These are phyloP conservation scores for Pyrenophora seminiperda DNA, from an alignment of 2,329 filamentous ascomycete genomes.

Conservation along the genomic window DNA sequence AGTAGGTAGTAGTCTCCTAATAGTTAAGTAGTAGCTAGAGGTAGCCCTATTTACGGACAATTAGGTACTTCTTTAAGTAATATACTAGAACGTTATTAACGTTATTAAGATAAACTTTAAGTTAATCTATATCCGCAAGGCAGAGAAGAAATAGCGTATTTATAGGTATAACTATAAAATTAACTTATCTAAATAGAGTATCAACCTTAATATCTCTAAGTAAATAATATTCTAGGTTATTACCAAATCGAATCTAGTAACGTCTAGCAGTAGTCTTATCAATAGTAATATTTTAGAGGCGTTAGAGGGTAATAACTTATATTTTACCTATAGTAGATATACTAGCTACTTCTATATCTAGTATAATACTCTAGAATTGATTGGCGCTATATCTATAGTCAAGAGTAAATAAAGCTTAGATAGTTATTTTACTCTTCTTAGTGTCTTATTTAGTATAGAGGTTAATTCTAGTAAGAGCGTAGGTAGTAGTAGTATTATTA, in stretches of 20 bases:
- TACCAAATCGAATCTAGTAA: background rate
- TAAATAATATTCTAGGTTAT: background rate
- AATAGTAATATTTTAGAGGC: background rate
- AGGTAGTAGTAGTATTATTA: background rate
- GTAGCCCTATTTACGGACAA: background rate
- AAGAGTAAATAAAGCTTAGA: background rate
- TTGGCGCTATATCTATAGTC: background rate
- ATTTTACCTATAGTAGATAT: background rate
- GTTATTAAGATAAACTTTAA: background rate
- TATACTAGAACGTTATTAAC: background rate
- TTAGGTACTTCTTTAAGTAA: background rate
- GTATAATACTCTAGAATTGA: background rate
- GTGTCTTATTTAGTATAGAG: background rate
- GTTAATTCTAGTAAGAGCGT: background rate
- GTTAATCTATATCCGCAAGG: background rate
- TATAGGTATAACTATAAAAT: background rate
- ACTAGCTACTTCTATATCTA: background rate
- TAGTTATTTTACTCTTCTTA: background rate
- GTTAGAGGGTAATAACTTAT: background rate
- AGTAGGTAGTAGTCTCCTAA: too few species aligned
- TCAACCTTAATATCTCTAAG: background rate
- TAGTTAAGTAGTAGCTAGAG: too few species aligned
- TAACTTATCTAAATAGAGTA: background rate
- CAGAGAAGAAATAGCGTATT: background rate
- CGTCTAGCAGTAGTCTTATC: background rate